Conservation (phyloP, 805 yeast species). For the Starmerella floricola region DNA sequence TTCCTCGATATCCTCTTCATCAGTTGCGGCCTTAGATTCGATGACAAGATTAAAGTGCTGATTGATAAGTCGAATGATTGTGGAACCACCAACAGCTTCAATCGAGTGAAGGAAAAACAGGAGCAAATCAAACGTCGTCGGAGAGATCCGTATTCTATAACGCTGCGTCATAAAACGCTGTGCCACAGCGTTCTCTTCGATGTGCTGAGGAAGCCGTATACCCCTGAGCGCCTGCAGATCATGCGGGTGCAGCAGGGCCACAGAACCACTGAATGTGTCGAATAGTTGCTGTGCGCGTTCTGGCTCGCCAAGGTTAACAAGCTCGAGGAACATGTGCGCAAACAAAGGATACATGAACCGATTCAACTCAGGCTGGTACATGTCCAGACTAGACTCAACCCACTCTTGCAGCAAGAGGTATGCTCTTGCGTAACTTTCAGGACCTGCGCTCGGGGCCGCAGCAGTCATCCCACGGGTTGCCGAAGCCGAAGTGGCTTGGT, state of each 20-base stretch:
- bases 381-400: conserved; percentile 83
- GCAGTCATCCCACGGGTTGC: conserved; percentile 28
- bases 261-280: conserved; percentile 62
- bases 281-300: conserved; percentile 58
- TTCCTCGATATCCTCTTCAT: conserved; percentile 12
- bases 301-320: conserved; percentile 51
- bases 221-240: conserved; percentile 65
- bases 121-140: conserved; percentile 72
- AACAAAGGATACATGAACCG: conserved; percentile 85
- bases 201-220: conserved; percentile 65
- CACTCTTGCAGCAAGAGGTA: conserved; percentile 70
- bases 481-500: conserved; percentile 26
- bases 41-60: conserved; percentile 48
- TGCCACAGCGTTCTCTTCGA: conserved; percentile 72
- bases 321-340: conserved; percentile 72
- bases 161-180: conserved; percentile 59
- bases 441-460: conserved; percentile 32
- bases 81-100: conserved; percentile 82
- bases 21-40: conserved; percentile 13
- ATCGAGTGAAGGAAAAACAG: conserved; percentile 82
- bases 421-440: conserved; percentile 65
- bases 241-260: conserved; percentile 58
- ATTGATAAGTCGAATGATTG: conserved; percentile 73
- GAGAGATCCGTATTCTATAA: conserved; percentile 63
- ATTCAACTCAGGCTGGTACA: conserved; percentile 76